phyloP scores from a whole-genome alignment of 1,284 basidiomycete species.

The Malassezia cuniculi region DNA sequence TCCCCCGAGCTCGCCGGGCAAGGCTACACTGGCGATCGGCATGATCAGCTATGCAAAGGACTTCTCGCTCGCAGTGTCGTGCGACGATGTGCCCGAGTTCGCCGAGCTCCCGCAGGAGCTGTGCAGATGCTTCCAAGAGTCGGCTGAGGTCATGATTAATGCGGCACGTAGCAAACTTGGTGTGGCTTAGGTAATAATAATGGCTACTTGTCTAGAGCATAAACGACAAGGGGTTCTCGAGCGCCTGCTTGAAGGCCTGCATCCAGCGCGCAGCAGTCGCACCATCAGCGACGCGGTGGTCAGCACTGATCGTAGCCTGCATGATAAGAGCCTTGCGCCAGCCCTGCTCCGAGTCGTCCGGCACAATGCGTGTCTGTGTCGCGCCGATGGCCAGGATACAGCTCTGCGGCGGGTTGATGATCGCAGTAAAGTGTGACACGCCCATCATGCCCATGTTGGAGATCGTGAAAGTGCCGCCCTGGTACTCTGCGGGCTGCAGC shows the following conservation, averaged over 20 bases:
- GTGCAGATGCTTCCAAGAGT: slow-evolving; percentile 38
- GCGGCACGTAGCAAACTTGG: slow-evolving; percentile 26
- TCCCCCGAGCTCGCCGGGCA: slow-evolving; percentile 39
- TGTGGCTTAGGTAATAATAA: neutral
- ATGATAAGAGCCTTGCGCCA: slow-evolving; percentile 58
- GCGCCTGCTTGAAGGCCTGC: slow-evolving; percentile 85
- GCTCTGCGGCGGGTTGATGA: slow-evolving; percentile 97
- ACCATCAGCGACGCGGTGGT: slow-evolving; percentile 60
- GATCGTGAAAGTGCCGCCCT: slow-evolving; percentile 97
- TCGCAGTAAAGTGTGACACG: slow-evolving; percentile 81
- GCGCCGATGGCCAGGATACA: slow-evolving; percentile 92
- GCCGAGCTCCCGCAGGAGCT: slow-evolving; percentile 27
- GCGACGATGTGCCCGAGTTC: slow-evolving; percentile 42
- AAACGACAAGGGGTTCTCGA: slow-evolving; percentile 72
- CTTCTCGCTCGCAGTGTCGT: slow-evolving; percentile 40
- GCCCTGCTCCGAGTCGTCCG: slow-evolving; percentile 68
- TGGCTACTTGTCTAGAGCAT: slow-evolving; percentile 23
- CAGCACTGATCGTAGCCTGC: slow-evolving; percentile 89
- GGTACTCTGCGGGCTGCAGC: slow-evolving; percentile 83
- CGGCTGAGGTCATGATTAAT: slow-evolving; percentile 25
- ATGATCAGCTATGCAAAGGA: slow-evolving; percentile 42
- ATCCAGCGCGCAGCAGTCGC: slow-evolving; percentile 53
- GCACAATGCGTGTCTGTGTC: slow-evolving; percentile 73
- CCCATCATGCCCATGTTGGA: slow-evolving; percentile 99
- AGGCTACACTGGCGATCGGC: slow-evolving; percentile 40